Evolutionary conservation across 352 stramenopile species (phyloP).

Genomic region (Pythium plurisporium): DNA sequence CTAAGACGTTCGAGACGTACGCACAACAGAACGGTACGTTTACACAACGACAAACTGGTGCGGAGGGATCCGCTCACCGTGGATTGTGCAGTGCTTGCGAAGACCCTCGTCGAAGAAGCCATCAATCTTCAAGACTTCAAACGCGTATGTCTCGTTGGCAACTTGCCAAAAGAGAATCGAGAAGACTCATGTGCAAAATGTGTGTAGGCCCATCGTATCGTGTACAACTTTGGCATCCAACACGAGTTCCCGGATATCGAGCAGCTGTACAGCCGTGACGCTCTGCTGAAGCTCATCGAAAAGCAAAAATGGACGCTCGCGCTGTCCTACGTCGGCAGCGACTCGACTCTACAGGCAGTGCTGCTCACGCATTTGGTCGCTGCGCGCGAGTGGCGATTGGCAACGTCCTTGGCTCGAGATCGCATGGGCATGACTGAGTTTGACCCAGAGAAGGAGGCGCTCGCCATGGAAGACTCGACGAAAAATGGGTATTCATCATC

Average conservation of each 20-base stretch:
- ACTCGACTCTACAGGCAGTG: slow-evolving; percentile 39
- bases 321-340: slow-evolving; percentile 54
- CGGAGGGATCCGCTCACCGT: not conserved
- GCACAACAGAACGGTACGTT: slow-evolving; percentile 5
- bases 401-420: slow-evolving; percentile 27
- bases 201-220: slow-evolving; percentile 52
- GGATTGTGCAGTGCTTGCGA: slow-evolving; percentile 27
- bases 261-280: slow-evolving; percentile 57
- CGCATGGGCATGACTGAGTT: slow-evolving; percentile 39
- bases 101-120: slow-evolving; percentile 42
- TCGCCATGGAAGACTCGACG: not conserved
- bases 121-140: slow-evolving; percentile 57
- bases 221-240: slow-evolving; percentile 46
- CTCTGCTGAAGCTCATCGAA: slow-evolving; percentile 52
- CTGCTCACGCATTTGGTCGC: slow-evolving; percentile 44
- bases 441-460: slow-evolving; percentile 18
- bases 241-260: slow-evolving; percentile 55
- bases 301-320: slow-evolving; percentile 59
- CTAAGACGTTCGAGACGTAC: slow-evolving; percentile 32
- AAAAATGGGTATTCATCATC: not conserved
- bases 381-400: slow-evolving; percentile 27
- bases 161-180: too few relatives aligned
- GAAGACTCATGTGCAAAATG: too few relatives aligned
- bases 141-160: slow-evolving; percentile 26
- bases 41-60: not conserved